Evolutionary conservation across 192 early-diverging fungal species (phyloP).

Genomic region (Kappamyces sp.): DNA sequence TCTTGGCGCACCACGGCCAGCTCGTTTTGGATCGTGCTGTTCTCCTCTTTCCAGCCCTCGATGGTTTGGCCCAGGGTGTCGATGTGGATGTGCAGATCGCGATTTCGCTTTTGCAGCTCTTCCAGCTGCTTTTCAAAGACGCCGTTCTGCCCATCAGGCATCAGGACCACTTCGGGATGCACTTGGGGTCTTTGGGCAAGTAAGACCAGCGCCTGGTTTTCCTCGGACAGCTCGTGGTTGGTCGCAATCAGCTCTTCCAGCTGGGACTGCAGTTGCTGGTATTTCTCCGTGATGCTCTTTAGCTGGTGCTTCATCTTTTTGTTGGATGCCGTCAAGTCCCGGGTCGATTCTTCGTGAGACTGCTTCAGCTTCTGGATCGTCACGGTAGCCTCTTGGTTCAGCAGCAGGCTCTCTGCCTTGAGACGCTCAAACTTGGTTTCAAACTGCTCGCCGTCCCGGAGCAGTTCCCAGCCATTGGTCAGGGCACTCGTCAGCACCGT

Average conservation of each 20-base stretch:
- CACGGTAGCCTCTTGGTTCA: slow-evolving; percentile 10
- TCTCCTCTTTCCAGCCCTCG: slow-evolving; percentile 12
- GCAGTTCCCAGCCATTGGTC: not conserved
- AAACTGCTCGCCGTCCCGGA: not conserved
- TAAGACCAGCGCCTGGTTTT: slow-evolving; percentile 4
- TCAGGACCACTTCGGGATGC: slow-evolving; percentile 8
- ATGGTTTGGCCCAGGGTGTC: slow-evolving; percentile 11
- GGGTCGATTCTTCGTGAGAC: not conserved
- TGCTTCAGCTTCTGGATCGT: not conserved
- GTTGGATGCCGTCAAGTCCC: not conserved
- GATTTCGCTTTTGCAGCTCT: not conserved
- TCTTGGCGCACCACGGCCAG: not conserved
- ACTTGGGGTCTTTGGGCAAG: not conserved
- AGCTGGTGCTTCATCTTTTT: slow-evolving; percentile 5
- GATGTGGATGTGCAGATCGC: not conserved
- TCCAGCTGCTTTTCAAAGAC: slow-evolving; percentile 11
- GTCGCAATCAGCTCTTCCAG: not conserved
- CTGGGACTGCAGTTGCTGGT: slow-evolving; percentile 3
- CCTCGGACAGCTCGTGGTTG: not conserved
- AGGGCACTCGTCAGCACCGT: not conserved
- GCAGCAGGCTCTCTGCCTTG: not conserved
- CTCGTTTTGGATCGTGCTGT: slow-evolving; percentile 1
- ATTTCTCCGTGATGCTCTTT: slow-evolving; percentile 7
- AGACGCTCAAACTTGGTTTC: slow-evolving; percentile 4
- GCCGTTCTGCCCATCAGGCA: not conserved